phyloP scores from a whole-genome alignment of 441 rosid genomes.

The Arabidopsis lyrata region DNA sequence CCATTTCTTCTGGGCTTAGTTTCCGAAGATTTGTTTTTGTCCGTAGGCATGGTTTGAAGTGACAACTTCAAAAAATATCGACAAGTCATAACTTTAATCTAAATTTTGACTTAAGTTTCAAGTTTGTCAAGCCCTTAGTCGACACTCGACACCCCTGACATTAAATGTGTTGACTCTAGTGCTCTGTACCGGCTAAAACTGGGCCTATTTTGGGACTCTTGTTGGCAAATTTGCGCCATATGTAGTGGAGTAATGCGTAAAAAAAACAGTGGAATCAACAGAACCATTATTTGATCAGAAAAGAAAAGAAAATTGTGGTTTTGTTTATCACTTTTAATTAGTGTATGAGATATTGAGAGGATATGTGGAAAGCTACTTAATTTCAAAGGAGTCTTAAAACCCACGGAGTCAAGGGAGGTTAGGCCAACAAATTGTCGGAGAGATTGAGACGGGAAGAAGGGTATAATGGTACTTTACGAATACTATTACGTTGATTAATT shows the following conservation, averaged over 20 bases:
- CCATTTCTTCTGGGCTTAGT: too few species aligned
- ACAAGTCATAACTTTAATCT: too few species aligned
- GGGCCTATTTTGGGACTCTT: neutral
- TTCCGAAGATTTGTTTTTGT: too few species aligned
- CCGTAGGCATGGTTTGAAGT: too few species aligned
- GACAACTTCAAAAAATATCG: too few species aligned
- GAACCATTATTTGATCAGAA: neutral
- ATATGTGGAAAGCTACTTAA: neutral
- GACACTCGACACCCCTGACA: neutral
- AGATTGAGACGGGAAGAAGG: conserved; percentile 23
- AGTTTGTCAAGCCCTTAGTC: neutral
- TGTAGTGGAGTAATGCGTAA: neutral
- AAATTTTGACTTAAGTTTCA: neutral
- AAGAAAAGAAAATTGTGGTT: neutral
- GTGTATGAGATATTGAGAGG: neutral
- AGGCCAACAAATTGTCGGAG: conserved; percentile 27
- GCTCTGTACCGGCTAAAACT: neutral
- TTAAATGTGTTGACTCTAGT: neutral
- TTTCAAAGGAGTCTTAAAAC: conserved; percentile 8
- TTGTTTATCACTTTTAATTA: too few species aligned
- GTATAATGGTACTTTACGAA: conserved; percentile 26
- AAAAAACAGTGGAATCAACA: neutral
- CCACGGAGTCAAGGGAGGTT: conserved; percentile 13
- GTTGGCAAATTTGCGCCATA: neutral
- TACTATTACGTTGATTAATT: conserved; percentile 40